Evolutionary conservation across 2,329 filamentous ascomycete genomes (phyloP), one percentile per base, ranked within the genome.

Genomic region (Cladosporium sp.): DNA sequence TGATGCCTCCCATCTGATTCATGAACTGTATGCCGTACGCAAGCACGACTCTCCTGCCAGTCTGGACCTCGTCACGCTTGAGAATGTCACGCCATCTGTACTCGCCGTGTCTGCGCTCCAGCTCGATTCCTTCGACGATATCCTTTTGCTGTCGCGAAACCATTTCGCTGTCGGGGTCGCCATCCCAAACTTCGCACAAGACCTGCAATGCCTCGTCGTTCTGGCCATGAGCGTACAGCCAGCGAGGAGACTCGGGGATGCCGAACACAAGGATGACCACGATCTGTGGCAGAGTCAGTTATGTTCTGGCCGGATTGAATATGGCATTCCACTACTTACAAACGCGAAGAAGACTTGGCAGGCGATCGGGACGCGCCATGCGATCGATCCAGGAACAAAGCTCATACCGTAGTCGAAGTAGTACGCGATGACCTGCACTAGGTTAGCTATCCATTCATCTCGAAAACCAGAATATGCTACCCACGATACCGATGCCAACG

Each of bases 331-430:
- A 10, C 24, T 44, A 11, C 55, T 61, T 32, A 65, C 52, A 21
- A 75, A 60, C 12, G 72, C 72, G 61, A 71, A 73, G 11, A 83
- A 69, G 21, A 80, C 75, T 68, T 84, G 82, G 64, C 78, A 82
- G 4, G 79, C 80, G 51, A 83, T 80, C 0, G 82, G 82, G 0
- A 84, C 69, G 18, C 82, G 72, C 82, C 82, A 84, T 3, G 79
- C 79, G 15, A 82, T 77, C 3, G 76, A 74, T 2, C 81, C 81
- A n/a, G 74, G 70, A 12, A 78, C 75, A 44, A 74, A 80, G n/a
- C 71, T 72, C 74, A 80, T 79, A 8, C 76, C 76, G 61, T 76
- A 77, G 49, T 77, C 76, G 65, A 76, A 76, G 68, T 74, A 74
- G 66, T 75, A 78, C 6, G 71, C 66, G 36, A 76, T 74, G 3